Base-by-base conservation (phyloP, 2,329 filamentous ascomycete genomes). In the Cercospora citrullina region DNA sequence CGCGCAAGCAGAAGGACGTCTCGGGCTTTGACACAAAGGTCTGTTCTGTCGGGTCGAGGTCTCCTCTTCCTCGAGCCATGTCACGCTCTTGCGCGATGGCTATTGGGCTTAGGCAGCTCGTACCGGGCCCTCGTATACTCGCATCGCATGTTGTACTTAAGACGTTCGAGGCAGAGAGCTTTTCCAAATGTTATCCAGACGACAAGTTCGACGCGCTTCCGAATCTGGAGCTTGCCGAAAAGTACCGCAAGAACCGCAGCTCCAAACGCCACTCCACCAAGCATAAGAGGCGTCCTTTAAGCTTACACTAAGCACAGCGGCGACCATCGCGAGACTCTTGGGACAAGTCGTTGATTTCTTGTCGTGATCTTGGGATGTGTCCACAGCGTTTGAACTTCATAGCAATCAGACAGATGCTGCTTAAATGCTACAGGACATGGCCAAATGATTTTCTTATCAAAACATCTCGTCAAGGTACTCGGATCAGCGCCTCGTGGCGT, bases 161-260 rank as follows among this genome's bases (percentile, higher is more conserved):
- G 30, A 3, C 30, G 30, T 31, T 26, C 6, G 1, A 23, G 18
- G 48, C 58, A 60, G 18, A n/a, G n/a, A 5, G 31, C 23, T n/a
- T 42, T 39, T 42, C 16, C 36, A 42, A 8, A 42, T 42, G 36
- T 42, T 16, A 42, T 26, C 26, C 26, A 42, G 36, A 14, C 3
- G 36, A 42, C 36, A 42, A 2, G 0, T 3, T 48, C 60, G 12
- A 62, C n/a, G 42, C 28, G 12, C 18, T 63, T 33, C 45, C 61
- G 4, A 42, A 57, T 57, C 21, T 30, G 53, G 51, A 45, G n/a
- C 53, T 59, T 64, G 62, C 62, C 62, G 62, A 64, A 31, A 31
- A 64, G 23, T 64, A 36, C 62, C 62, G 62, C 62, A 58, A 64
- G 28, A 57, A 64, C 62, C 53, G 62, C 51, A 45, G 14, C 23